Base-by-base conservation (phyloP, 208 protist genomes). In the Porcisia deanei region DNA sequence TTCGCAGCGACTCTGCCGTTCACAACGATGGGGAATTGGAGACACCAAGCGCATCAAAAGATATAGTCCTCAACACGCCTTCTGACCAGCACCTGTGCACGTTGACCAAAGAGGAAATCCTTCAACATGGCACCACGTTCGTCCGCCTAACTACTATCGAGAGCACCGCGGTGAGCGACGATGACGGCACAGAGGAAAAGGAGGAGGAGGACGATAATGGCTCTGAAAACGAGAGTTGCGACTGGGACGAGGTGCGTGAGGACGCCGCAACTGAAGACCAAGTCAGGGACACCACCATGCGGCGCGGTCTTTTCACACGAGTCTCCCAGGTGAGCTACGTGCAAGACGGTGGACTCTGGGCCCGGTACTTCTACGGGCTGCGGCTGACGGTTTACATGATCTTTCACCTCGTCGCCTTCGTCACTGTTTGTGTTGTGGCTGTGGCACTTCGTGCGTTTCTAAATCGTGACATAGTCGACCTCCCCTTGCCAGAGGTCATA, bases 361-460 rank as follows among this genome's bases (percentile, higher is more conserved):
- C 43, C 16, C 78, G 68, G 18, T 84, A 80, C 75, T 9, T 52
- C 34, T 79, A 80, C 69, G 85, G 85, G 1, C 54, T 91, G 45
- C 77, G 75, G 58, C 80, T 87, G 41, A 92, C 84, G 4, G 53
- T 84, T 34, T 59, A 57, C 47, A 81, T 83, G 10, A 61, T 86
- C 8, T 45, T 79, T 1, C 84, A 86, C 57, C 85, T 94, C 67
- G 45, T 77, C 14, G 73, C 83, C 54, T 91, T 91, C 54, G 85
- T 85, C 47, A 67, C 47, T 7, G 69, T 84, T 16, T 76, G 88
- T 53, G 55, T 90, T n/a, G 25, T 88, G 14, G 81, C 81, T 6
- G 76, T 78, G 52, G 77, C 60, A 43, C 76, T 91, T 64, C 89
- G 87, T 34, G 70, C 90, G 14, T 52, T 91, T 5, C 78, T 91